Evolutionary conservation across 2,329 filamentous ascomycete genomes (phyloP), one percentile per base, ranked within the genome.

Genomic region (Camillea tinctor): DNA sequence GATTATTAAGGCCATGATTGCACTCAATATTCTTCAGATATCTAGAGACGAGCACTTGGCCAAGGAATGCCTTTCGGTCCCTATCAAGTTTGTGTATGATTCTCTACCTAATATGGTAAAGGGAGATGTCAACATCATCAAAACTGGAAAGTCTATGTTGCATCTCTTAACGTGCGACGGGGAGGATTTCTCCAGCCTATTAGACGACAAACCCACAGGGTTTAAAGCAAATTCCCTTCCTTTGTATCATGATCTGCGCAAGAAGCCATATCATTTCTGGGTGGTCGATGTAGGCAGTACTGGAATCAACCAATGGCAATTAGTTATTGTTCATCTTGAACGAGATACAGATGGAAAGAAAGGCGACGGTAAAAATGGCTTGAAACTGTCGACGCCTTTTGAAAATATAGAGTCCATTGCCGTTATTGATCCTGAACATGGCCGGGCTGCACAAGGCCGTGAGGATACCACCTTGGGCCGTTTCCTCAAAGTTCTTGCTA

Each of bases 201-300:
- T 44, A 11, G n/a, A 44, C 3, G 17, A 1, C 1, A 1, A 17
- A 19, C 52, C n/a, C 11, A 6, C n/a, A n/a, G 13, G 17, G 36
- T 11, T 17, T 3, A n/a, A 44, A 11, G 13, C 36, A 11, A 44
- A 44, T n/a, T 44, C 36, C 36, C 36, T n/a, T n/a, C 36, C 36
- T 17, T 44, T 44, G 36, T 44, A n/a, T 2, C 3, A 3, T 0
- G 2, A 20, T 1, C 15, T 63, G 3, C 22, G 13, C 1, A 3
- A 2, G 3, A 65, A 20, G 19, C 63, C 56, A 30, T 68, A 67
- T 51, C 36, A 61, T 15, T 62, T 69, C 48, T 67, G 66, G 67
- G 44, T 61, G 5, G 58, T 69, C 19, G 65, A 68, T 2, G 11
- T 55, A 13, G 23, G 19, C 11, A 4, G 7, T 3, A 5, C n/a